These are phyloP conservation scores for Bocquillonia castaneifolia DNA, from an alignment of 441 rosid genomes.

Conservation along the genomic window DNA sequence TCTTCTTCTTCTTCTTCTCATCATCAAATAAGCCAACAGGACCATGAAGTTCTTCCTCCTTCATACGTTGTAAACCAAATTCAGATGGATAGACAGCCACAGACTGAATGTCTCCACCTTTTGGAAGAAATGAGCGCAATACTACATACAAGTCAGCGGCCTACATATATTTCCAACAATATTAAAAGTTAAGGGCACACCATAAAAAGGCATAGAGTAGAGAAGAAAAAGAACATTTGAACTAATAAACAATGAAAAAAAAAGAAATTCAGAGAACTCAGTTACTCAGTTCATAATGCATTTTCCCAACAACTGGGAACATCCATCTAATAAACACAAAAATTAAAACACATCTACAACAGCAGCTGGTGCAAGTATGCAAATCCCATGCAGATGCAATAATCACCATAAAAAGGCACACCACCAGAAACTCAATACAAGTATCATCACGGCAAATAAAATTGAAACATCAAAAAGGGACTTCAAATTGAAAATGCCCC, in stretches of 20 bases:
- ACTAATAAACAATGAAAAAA: not conserved
- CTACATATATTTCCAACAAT: constrained; percentile 33
- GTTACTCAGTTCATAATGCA: not conserved
- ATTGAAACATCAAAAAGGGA: not conserved
- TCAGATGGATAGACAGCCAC: constrained; percentile 87
- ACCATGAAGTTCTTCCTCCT: constrained; percentile 90
- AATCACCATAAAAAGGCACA: not conserved
- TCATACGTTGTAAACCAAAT: constrained; percentile 80
- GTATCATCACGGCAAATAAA: not conserved
- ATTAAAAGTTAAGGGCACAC: not conserved
- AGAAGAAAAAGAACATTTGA: not conserved
- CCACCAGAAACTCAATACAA: not conserved
- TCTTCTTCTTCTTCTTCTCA: constrained; percentile 27
- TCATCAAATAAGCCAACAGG: constrained; percentile 74
- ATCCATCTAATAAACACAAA: not conserved
- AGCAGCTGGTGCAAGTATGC: not conserved
- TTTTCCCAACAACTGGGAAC: not conserved
- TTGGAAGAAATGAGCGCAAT: constrained; percentile 72
- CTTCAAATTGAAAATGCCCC: not conserved
- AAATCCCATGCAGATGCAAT: not conserved
- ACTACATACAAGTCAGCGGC: constrained; percentile 79
- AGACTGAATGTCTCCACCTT: constrained; percentile 65
- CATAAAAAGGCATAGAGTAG: not conserved
- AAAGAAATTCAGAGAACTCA: too few species aligned
- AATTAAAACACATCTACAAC: too few species aligned